Base-by-base conservation (phyloP, 495 filamentous ascomycete genomes). In the Durotheca rogersii region DNA sequence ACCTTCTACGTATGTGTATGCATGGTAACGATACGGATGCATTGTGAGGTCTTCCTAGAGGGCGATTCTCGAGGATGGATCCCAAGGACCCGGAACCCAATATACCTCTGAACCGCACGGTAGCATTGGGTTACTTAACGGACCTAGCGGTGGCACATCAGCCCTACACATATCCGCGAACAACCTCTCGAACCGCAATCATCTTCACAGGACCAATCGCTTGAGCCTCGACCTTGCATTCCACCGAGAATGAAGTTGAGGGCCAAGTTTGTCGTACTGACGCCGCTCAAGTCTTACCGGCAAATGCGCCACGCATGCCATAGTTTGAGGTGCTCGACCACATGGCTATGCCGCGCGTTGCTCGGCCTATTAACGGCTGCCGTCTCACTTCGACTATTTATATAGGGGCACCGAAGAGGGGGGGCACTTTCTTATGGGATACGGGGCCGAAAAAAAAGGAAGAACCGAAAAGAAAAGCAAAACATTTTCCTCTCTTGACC, bases 191-290 rank as follows among this genome's bases (percentile, higher is more conserved):
- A 3, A 10, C 35, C 19, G 12, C 20, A 18, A 39, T 49, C 27
- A 39, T 41, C 23, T 44, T 48, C 27, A 20, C 27, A 9, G 4
- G 11, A 10, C 23, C 14, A 11, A 46, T 33, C 39, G 25, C 34
- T 53, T 49, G 53, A 53, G 44, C 9, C 30, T 49, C 7, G 20
- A 44, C 9, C 40, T 40, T 27, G 7, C 14, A 35, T 53, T n/a
- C 34, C 12, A 53, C 49, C 49, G 55, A 59, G 37, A 34, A 37
- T 19, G 36, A 43, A 37, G 45, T 59, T 34, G 50, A 49, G 30
- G 23, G 34, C 7, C 32, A n/a, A n/a, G n/a, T n/a, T n/a, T n/a
- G 37, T 19, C 34, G 25, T 48, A 50, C 46, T 50, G 50, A 51
- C 42, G 25, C 17, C 30, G 31, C 37, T 40, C 38, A 7, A 38